These are phyloP conservation scores for Phytophthora fragariaefolia DNA, from an alignment of 352 stramenopile species.

Conservation along the genomic window DNA sequence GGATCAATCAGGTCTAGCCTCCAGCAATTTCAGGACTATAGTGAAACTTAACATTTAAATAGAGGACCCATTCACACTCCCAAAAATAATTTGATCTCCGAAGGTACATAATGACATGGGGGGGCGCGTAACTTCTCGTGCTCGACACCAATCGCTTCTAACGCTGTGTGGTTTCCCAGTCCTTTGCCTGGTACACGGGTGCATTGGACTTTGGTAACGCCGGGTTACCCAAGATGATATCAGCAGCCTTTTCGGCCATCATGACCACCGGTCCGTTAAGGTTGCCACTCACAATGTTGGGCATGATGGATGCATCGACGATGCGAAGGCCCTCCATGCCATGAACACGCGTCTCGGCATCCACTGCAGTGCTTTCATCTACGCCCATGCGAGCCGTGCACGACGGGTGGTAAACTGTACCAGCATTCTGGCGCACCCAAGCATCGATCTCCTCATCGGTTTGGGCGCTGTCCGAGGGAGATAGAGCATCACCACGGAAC, in stretches of 20 bases:
- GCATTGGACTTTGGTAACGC: constrained; percentile 66
- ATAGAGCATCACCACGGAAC: constrained; percentile 75
- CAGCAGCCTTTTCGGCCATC: constrained; percentile 91
- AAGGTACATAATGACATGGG: too few relatives aligned
- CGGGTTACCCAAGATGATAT: constrained; percentile 85
- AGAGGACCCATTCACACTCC: too few relatives aligned
- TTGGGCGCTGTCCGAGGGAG: constrained; percentile 54
- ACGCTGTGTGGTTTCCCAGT: constrained; percentile 74
- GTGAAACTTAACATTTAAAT: too few relatives aligned
- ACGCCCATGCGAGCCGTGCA: constrained; percentile 88
- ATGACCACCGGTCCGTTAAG: constrained; percentile 93
- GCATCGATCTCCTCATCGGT: constrained; percentile 75
- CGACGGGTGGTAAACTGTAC: constrained; percentile 87
- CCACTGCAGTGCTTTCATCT: constrained; percentile 80
- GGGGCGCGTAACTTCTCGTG: too few relatives aligned
- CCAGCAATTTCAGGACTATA: too few relatives aligned
- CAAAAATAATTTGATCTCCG: too few relatives aligned
- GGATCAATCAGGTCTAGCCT: too few relatives aligned
- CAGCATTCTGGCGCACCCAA: constrained; percentile 75
- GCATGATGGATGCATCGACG: constrained; percentile 94
- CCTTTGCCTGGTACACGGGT: constrained; percentile 63
- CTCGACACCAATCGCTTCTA: constrained; percentile 32
- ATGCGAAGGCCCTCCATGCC: constrained; percentile 87
- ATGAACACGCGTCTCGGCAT: constrained; percentile 81
- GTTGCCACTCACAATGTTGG: constrained; percentile 93